Evolutionary conservation across 2,329 filamentous ascomycete genomes (phyloP), one percentile per base, ranked within the genome.

Genomic region (Chaetomium olivaceum): DNA sequence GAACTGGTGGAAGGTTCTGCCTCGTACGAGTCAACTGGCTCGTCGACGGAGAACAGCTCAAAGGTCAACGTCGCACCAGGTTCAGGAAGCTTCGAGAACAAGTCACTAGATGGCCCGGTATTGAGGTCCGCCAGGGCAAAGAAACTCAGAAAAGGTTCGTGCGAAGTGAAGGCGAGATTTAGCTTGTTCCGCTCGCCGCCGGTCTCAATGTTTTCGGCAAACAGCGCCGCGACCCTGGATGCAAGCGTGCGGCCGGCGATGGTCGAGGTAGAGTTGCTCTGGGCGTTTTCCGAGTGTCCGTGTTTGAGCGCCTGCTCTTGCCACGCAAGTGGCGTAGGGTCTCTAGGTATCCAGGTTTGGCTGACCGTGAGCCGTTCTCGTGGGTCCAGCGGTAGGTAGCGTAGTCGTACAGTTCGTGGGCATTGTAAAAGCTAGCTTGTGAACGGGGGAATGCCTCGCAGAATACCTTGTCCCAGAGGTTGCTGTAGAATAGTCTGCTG

Each of bases 21-120:
- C 16, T 39, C 19, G 46, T 58, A n/a, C 4, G 43, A 43, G 19
- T 48, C 56, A 11, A 14, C 56, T 3, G 43, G 14, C 16, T 36
- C 48, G 2, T 58, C 75, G 39, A 80, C 75, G 21, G 78, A 80
- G 67, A 82, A 82, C 5, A 88, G 75, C 78, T 97, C 93, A 74
- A 95, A 93, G 0, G 85, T 80, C 83, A 96, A 89, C 50, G 86
- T 84, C 0, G 88, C 89, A 0, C 92, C 92, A 46, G 92, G 91
- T 69, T 89, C 83, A 0, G 90, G 88, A 16, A 87, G 69, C 69
- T 74, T 36, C 66, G 73, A 55, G 74, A 80, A 82, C 0, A 87
- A 75, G 4, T 83, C 80, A n/a, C 78, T 81, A 73, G 88, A 87
- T 60, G 86, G 75, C 0, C 75, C 72, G 58, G 80, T 80, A 4